Evolutionary conservation across 768 basidiomycete genomes (phyloP), one percentile per base, ranked within the genome.

Genomic region (Scleroderma bovista): DNA sequence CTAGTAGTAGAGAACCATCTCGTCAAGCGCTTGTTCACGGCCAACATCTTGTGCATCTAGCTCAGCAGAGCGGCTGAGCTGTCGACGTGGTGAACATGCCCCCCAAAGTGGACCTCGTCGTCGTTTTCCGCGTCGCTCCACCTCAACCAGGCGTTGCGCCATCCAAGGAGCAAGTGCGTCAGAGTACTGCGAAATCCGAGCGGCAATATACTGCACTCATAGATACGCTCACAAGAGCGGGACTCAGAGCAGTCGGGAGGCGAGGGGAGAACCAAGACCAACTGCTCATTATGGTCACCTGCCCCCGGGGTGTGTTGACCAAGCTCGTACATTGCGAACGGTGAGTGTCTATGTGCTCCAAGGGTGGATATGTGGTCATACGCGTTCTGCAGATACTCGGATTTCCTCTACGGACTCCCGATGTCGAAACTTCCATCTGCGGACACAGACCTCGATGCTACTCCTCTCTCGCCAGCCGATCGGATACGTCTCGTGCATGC

Each of bases 181-280:
- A 83, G 56, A 80, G 85, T 43, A 77, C 80, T 1, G 68, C 74
- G 6, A 83, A 81, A 55, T 81, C 87, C 3, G 78, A 84, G 58
- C 72, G 75, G 31, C 87, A 92, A 54, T 93, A 92, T 62, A 68
- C 71, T 13, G 71, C 74, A 7, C 75, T 94, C 36, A 70, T 88
- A 17, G 69, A 78, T 17, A 75, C 76, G 0, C 76, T 94, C 17
- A 77, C 71, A 15, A 69, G 73, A 15, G 81, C 80, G 2, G 85
- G 85, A 3, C 68, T 93, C 42, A 76, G 77, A 44, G 86, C 83
- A 0, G 85, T 87, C 1, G 88, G 87, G 10, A 74, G 88, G 52
- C 74, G 83, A 20, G 91, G 91, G n/a, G 85, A 86, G 59, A 76
- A 76, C 10, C 69, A 86, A 44, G 87, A 86, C 1, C 83, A 92